A percentile compares a stretch with the other conserved stretches of the same genome.
Evolutionary conservation across 2,329 filamentous ascomycete species (phyloP).

Genomic region (Cytospora piceicola): DNA sequence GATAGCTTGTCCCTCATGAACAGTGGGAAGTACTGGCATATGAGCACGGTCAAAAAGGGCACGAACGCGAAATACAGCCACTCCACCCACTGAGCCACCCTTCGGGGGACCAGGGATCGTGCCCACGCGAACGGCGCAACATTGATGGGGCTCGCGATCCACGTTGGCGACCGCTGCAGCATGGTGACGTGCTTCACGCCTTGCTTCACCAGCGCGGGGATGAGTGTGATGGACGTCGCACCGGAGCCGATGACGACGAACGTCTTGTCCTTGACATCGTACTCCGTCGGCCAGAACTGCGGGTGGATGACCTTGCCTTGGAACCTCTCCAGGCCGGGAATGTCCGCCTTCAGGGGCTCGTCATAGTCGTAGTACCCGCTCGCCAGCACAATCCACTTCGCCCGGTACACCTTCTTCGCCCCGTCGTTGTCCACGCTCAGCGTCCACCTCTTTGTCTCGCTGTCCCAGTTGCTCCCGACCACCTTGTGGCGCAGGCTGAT

Average conservation of each 20-base stretch:
- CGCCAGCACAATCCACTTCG: slow-evolving; percentile 51
- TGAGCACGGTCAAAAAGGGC: background rate
- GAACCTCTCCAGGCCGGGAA: slow-evolving; percentile 46
- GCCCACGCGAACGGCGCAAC: slow-evolving; percentile 67
- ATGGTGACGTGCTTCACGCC: slow-evolving; percentile 66
- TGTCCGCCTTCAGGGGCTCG: slow-evolving; percentile 57
- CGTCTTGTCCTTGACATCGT: slow-evolving; percentile 67
- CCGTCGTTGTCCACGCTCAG: slow-evolving; percentile 45
- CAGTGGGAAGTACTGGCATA: slow-evolving; percentile 66
- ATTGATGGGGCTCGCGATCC: slow-evolving; percentile 59
- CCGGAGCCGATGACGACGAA: slow-evolving; percentile 71
- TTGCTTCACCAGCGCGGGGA: slow-evolving; percentile 59
- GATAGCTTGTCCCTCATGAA: slow-evolving; percentile 64
- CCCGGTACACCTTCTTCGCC: slow-evolving; percentile 32
- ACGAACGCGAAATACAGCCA: slow-evolving; percentile 27
- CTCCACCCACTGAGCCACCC: slow-evolving; percentile 48
- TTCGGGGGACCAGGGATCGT: slow-evolving; percentile 49
- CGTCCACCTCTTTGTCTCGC: slow-evolving; percentile 57
- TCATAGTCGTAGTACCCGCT: slow-evolving; percentile 70
- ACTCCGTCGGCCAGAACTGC: slow-evolving; percentile 75
- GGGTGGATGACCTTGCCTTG: slow-evolving; percentile 61
- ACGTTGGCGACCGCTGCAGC: slow-evolving; percentile 69
- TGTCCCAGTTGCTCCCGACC: slow-evolving; percentile 57
- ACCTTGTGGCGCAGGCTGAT: slow-evolving; percentile 58
- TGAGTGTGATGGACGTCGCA: slow-evolving; percentile 69